A percentile compares a stretch with the other conserved stretches of the same genome.
Conservation (phyloP, 768 basidiomycete genomes). For the Cystofilobasidium bisporidii region DNA sequence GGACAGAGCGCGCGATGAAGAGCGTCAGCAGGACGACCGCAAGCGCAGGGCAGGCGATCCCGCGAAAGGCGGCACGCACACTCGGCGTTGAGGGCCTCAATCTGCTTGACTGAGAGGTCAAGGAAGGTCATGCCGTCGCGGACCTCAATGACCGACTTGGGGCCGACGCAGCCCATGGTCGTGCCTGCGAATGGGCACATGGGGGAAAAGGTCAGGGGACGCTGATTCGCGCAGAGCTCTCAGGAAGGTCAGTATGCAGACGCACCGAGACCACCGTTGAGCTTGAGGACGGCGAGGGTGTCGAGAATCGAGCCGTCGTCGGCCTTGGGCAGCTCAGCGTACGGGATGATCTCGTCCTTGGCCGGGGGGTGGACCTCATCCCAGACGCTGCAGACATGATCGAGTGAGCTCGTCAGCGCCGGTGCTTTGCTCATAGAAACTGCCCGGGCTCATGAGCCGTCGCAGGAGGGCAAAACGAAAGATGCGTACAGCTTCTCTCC, state of each 20-base stretch:
- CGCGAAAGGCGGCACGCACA: slow-evolving; percentile 27
- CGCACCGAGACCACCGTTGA: slow-evolving; percentile 86
- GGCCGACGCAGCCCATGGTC: slow-evolving; percentile 50
- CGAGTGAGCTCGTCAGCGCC: no score
- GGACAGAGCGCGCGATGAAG: background rate
- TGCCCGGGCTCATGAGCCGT: no score
- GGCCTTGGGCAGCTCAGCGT: slow-evolving; percentile 57
- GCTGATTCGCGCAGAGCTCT: no score
- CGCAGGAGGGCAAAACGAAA: no score
- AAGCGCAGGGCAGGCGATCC: no score
- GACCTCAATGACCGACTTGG: slow-evolving; percentile 86
- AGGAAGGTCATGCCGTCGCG: slow-evolving; percentile 96
- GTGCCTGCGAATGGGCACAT: background rate
- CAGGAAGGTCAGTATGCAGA: no score
- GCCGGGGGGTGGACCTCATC: slow-evolving; percentile 80
- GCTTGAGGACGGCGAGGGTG: slow-evolving; percentile 91
- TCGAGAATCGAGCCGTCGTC: slow-evolving; percentile 59
- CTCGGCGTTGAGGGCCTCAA: slow-evolving; percentile 77
- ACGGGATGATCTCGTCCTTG: slow-evolving; percentile 74
- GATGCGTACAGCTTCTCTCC: slow-evolving; percentile 77
- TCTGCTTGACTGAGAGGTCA: slow-evolving; percentile 85
- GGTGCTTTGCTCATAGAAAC: no score
- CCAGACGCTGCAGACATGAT: slow-evolving; percentile 70
- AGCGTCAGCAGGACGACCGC: background rate
- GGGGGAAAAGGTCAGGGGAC: slow-evolving; percentile 50